Evolutionary conservation across 2,329 filamentous ascomycete genomes (phyloP).

Genomic region (Arachnomyces sp.): DNA sequence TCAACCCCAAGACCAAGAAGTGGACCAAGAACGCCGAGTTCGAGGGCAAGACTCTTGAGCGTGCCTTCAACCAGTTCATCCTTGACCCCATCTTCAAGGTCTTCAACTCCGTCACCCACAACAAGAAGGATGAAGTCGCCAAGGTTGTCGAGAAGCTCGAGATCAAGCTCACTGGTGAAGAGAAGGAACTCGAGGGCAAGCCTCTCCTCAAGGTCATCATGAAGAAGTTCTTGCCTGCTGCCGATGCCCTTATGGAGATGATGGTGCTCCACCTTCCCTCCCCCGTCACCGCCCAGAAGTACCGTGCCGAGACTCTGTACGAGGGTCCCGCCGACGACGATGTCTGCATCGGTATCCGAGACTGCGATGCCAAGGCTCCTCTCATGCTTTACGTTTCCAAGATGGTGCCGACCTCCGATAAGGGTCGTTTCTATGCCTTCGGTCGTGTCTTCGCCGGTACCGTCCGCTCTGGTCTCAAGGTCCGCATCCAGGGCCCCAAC

Average conservation of each 20-base stretch:
- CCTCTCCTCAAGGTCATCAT: conserved; percentile 95
- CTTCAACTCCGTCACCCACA: conserved; percentile 93
- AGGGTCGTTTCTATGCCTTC: conserved; percentile 99
- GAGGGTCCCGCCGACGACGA: conserved; percentile 93
- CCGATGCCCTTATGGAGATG: conserved; percentile 98
- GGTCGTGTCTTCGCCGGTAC: conserved; percentile 99
- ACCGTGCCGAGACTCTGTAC: conserved; percentile 97
- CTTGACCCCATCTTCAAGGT: conserved; percentile 99
- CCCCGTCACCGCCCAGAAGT: conserved; percentile 88
- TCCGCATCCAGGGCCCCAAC: conserved; percentile 99
- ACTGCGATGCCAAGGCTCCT: conserved; percentile 94
- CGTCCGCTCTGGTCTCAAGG: conserved; percentile 94
- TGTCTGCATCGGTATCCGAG: conserved; percentile 90
- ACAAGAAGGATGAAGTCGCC: conserved; percentile 87
- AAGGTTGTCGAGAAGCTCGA: conserved; percentile 84
- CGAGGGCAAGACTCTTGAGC: conserved; percentile 85
- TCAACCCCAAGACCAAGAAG: conserved; percentile 99
- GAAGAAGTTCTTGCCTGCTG: conserved; percentile 97
- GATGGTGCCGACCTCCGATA: conserved; percentile 99
- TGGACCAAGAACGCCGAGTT: conserved; percentile 82
- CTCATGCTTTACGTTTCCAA: conserved; percentile 99
- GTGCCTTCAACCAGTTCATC: conserved; percentile 99
- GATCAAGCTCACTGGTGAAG: conserved; percentile 79
- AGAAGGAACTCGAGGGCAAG: conserved; percentile 95
- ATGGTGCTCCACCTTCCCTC: conserved; percentile 99